Evolutionary conservation across 2,329 filamentous ascomycete species (phyloP), one percentile per base, ranked within the genome.

Genomic region (Penicillium crustosum): DNA sequence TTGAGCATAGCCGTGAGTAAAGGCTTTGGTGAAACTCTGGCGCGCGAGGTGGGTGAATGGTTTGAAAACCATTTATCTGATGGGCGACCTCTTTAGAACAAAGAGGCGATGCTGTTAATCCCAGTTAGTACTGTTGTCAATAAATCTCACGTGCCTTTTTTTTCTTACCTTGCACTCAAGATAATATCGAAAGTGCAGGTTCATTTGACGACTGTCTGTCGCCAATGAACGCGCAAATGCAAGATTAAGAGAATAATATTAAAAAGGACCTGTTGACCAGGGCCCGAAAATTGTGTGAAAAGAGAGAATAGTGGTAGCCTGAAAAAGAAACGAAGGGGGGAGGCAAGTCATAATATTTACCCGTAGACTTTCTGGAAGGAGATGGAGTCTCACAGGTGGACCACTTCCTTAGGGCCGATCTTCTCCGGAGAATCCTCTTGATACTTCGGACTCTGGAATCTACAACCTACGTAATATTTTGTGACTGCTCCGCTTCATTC

Each of bases 1-100:
- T 77, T 97, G 93, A 70, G 93, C 93, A 85, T 97, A 97, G 79
- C 93, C 93, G 86, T 97, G 91, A 77, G 91, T 93, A 77, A 97
- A 89, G 73, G 93, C 92, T 82, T 97, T 97, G 74, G 91, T 88
- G 80, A 97, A 89, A 89, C 91, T 93, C 85, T 93, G 90, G 83
- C 94, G 93, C 86, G 96, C 91, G 83, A 97, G 90, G 82, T 86
- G 83, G 73, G 86, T 85, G 71, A 87, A 87, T 69, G 81, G 79
- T 78, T 89, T 89, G 76, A 86, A 82, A 68, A 83, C 81, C 93
- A 97, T 97, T 96, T 95, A 96, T 90, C 84, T 86, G 77, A 85
- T 81, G 75, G 78, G 79, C 64, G 75, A 79, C 79, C 83, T 85
- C 85, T 86, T 87, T 88, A 86, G 76, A 77, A 78, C 70, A 81